These are phyloP conservation scores for Ascosphaera pollenicola DNA, from an alignment of 2,329 filamentous ascomycete species.

Conservation along the genomic window DNA sequence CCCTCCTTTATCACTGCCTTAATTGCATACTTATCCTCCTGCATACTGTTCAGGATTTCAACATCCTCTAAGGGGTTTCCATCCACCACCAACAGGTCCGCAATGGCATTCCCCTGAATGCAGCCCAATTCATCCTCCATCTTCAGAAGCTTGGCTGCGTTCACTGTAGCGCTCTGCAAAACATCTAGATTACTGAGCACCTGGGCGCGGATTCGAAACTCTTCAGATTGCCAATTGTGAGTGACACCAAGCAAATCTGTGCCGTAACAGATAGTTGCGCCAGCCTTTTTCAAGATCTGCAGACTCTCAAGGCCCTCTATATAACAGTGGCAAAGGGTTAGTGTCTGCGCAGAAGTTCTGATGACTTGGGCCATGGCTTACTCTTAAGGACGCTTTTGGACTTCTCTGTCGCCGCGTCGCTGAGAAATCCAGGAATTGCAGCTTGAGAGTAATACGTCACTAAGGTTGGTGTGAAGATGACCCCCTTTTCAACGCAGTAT, in stretches of 20 bases:
- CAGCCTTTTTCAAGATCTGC: constrained; percentile 27
- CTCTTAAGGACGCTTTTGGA: constrained; percentile 11
- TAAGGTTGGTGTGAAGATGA: constrained; percentile 32
- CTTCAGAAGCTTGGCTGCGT: constrained; percentile 27
- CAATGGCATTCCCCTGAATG: constrained; percentile 27
- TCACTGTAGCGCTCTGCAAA: constrained; percentile 30
- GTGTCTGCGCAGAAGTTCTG: constrained; percentile 22
- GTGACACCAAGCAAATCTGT: constrained; percentile 32
- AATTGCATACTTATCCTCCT: constrained; percentile 18
- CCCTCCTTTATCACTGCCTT: constrained; percentile 34
- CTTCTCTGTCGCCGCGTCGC: constrained; percentile 1
- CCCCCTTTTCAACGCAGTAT: constrained; percentile 27
- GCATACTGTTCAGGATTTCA: constrained; percentile 25
- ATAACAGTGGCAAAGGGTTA: constrained; percentile 27
- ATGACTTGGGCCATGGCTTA: not conserved
- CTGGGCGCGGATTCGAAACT: constrained; percentile 25
- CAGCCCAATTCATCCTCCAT: constrained; percentile 27
- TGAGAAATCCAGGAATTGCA: constrained; percentile 14
- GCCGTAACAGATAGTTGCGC: constrained; percentile 34
- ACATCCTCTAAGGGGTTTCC: constrained; percentile 34
- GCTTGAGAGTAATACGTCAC: constrained; percentile 30
- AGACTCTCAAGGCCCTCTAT: constrained; percentile 24
- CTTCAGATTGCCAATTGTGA: constrained; percentile 25
- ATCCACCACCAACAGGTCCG: constrained; percentile 31
- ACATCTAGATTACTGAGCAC: constrained; percentile 23